Base-by-base conservation (phyloP, 2,329 filamentous ascomycete species). In the Pseudocercospora ulei region DNA sequence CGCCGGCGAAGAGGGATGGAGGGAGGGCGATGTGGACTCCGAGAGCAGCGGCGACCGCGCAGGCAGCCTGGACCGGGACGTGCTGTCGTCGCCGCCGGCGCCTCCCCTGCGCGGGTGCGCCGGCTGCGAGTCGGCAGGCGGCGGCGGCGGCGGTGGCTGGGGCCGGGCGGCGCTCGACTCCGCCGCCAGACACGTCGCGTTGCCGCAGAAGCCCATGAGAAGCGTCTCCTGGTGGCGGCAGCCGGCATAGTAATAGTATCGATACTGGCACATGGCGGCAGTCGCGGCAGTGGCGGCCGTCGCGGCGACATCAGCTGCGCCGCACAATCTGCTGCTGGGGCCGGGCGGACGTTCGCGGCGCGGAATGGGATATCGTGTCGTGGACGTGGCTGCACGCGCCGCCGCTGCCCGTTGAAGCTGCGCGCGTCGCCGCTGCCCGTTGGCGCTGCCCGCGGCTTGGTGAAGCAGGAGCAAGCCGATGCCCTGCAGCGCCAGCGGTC, bases 251-350 rank as follows among this genome's bases (percentile, higher is more conserved):
- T 54, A 57, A 47, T 50, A 44, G 37, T 58, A 56, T 28, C 43
- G 47, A 50, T 57, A 58, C 13, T 43, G 43, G 39, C 57, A 60
- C 57, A 60, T 60, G 11, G 41, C 39, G 37, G 29, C 16, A 11
- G 38, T 34, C 20, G 28, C 18, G 17, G 23, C 28, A 37, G 43
- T 40, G 41, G 39, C 8, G 20, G 30, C 18, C 5, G 8, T n/a
- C n/a, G n/a, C 18, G 17, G 23, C 28, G 40, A 46, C 44, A 43
- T 43, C 8, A 22, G 30, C 18, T 9, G 8, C 4, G 30, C n/a
- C 18, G 7, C 18, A 9, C 30, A 14, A 33, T 22, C 20, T 33
- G 30, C 23, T n/a, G n/a, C n/a, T n/a, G n/a, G n/a, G n/a, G n/a
- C n/a, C n/a, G n/a, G n/a, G n/a, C n/a, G n/a, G n/a, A n/a, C n/a